Percentiles rank a stretch among this genome's conserved stretches.
Evolutionary conservation across 257 asterid species (phyloP).

Genomic region (Phtheirospermum japonicum): DNA sequence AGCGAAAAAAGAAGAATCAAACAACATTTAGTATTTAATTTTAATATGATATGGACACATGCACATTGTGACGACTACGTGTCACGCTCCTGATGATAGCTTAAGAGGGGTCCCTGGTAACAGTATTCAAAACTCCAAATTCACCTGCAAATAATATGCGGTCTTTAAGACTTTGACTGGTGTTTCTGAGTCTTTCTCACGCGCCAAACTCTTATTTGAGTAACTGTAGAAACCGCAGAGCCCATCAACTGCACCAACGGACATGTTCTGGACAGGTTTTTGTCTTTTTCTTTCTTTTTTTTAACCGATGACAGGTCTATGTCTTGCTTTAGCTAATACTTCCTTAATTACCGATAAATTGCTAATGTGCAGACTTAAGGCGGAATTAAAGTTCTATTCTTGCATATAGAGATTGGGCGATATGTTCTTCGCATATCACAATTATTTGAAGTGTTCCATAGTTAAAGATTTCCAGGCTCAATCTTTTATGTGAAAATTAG

Average conservation of each 20-base stretch:
- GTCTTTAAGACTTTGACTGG: slow-evolving; percentile 11
- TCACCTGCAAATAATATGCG: neutral
- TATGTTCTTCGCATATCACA: too few species aligned
- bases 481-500: too few species aligned
- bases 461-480: too few species aligned
- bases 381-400: too few species aligned
- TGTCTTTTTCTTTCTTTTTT: too few species aligned
- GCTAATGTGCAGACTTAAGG: too few species aligned
- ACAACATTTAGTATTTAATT: neutral
- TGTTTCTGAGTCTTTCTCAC: slow-evolving; percentile 18
- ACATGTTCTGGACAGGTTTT: neutral
- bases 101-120: slow-evolving; percentile 20
- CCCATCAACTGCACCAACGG: neutral
- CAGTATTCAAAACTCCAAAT: neutral
- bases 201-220: slow-evolving; percentile 21
- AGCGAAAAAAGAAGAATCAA: too few species aligned
- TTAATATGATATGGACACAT: neutral
- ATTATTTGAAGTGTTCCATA: too few species aligned
- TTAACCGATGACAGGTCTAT: neutral
- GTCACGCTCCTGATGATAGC: slow-evolving; percentile 4
- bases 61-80: neutral
- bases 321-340: too few species aligned
- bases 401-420: too few species aligned
- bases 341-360: too few species aligned
- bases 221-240: neutral